Evolutionary conservation across 2,329 filamentous ascomycete genomes (phyloP).

Genomic region (Alternaria sp.): DNA sequence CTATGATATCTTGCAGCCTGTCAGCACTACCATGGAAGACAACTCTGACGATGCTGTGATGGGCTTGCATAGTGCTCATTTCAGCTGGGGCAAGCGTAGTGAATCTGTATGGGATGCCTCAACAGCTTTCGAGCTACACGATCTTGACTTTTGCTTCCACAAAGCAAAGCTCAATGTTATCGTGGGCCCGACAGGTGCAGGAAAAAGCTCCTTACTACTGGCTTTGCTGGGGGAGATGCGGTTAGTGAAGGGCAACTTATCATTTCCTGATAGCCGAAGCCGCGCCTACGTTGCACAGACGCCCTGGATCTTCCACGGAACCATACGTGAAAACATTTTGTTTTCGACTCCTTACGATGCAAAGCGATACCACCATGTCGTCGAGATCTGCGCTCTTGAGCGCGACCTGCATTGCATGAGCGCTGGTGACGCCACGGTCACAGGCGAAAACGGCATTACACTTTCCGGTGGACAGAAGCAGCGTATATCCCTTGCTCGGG

Average conservation of each 20-base stretch:
- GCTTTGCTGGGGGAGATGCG: conserved; percentile 1
- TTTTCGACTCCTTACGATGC: conserved; percentile 3
- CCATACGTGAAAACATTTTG: conserved; percentile 19
- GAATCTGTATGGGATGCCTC: neutral
- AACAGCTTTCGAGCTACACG: neutral
- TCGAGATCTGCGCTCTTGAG: conserved; percentile 17
- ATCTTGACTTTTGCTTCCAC: conserved; percentile 1
- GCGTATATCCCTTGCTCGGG: conserved; percentile 48
- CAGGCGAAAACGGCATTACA: conserved; percentile 41
- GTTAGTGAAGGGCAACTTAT: neutral
- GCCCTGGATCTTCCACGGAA: conserved; percentile 21
- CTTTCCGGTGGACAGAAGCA: conserved; percentile 59
- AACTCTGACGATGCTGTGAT: neutral
- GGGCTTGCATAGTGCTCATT: neutral
- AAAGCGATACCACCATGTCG: conserved; percentile 15
- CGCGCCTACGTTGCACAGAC: conserved; percentile 7
- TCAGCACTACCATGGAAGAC: neutral
- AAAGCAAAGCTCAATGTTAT: conserved; percentile 1
- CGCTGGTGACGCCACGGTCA: conserved; percentile 16
- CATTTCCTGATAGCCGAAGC: neutral
- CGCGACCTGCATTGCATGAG: conserved; percentile 10
- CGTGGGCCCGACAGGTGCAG: conserved; percentile 1
- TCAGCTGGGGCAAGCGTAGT: conserved; percentile 1
- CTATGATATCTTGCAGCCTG: neutral
- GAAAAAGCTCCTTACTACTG: conserved; percentile 3